Percentiles rank a stretch among this genome's conserved stretches.
phyloP scores from a whole-genome alignment of 768 basidiomycete genomes.

The Kwoniella dendrophila region DNA sequence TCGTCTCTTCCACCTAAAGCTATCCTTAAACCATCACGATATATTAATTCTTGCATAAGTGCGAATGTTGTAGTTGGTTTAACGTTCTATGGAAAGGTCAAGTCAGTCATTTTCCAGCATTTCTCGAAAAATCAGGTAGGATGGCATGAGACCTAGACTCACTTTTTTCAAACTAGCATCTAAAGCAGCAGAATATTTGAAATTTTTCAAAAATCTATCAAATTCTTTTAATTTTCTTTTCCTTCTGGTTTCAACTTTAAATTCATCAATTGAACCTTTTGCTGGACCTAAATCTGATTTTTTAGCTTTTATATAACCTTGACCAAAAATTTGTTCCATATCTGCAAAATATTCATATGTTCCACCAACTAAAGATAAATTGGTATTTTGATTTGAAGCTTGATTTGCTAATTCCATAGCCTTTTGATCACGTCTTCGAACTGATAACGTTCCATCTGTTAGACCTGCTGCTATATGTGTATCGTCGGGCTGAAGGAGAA shows the following conservation, averaged over 20 bases:
- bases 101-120: too few relatives aligned
- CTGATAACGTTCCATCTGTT: slow-evolving; percentile 97
- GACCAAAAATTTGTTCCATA: slow-evolving; percentile 64
- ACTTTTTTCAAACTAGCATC: slow-evolving; percentile 89
- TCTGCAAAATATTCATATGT: slow-evolving; percentile 69
- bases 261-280: slow-evolving; percentile 69
- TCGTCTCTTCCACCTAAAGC: slow-evolving; percentile 91
- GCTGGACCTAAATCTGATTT: slow-evolving; percentile 60
- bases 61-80: slow-evolving; percentile 85
- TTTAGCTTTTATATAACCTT: slow-evolving; percentile 58
- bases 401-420: slow-evolving; percentile 61
- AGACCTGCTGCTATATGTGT: slow-evolving; percentile 97
- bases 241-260: slow-evolving; percentile 72
- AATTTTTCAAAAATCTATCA: slow-evolving; percentile 83
- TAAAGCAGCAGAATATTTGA: slow-evolving; percentile 91
- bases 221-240: slow-evolving; percentile 77
- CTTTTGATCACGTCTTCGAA: slow-evolving; percentile 82
- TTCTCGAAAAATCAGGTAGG: too few relatives aligned
- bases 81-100: slow-evolving; percentile 74
- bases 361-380: slow-evolving; percentile 60
- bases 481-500: slow-evolving; percentile 74
- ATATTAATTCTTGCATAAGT: slow-evolving; percentile 86
- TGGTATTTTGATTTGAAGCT: slow-evolving; percentile 48
- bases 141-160: slow-evolving; percentile 38
- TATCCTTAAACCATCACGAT: slow-evolving; percentile 81